Evolutionary conservation across 768 basidiomycete species (phyloP).

Genomic region (Collybia nuda): DNA sequence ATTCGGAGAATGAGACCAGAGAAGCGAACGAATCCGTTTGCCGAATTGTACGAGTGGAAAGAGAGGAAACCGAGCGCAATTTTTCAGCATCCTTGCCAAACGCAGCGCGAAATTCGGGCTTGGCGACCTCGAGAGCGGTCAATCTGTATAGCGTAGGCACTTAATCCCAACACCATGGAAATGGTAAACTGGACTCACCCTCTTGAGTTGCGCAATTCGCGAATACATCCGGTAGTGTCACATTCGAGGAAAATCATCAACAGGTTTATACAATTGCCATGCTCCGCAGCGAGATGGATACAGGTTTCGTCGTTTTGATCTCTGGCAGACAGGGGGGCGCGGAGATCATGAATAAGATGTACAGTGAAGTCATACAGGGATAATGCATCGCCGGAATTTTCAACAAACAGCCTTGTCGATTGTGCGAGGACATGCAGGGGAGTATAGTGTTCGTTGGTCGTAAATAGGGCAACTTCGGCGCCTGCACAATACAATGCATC

Average conservation of each 20-base stretch:
- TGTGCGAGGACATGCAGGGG: slow-evolving; percentile 67
- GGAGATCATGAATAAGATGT: slow-evolving; percentile 70
- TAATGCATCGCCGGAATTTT: slow-evolving; percentile 30
- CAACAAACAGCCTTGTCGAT: slow-evolving; percentile 29
- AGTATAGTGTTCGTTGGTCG: slow-evolving; percentile 59
- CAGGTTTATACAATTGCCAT: slow-evolving; percentile 64
- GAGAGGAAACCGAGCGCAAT: slow-evolving; percentile 49
- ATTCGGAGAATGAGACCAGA: slow-evolving; percentile 45
- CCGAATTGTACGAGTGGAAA: slow-evolving; percentile 57
- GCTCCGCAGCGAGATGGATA: slow-evolving; percentile 78
- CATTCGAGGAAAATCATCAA: slow-evolving; percentile 64
- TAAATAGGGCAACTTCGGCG: slow-evolving; percentile 72
- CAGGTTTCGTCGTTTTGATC: slow-evolving; percentile 75
- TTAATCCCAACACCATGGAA: slow-evolving; percentile 2
- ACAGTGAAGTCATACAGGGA: slow-evolving; percentile 57
- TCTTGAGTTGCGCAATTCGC: slow-evolving; percentile 65
- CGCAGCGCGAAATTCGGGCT: slow-evolving; percentile 61
- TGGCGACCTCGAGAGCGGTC: slow-evolving; percentile 67
- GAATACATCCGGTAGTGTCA: slow-evolving; percentile 54
- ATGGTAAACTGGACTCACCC: slow-evolving; percentile 47
- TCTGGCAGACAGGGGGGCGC: slow-evolving; percentile 63
- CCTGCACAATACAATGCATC: slow-evolving; percentile 77
- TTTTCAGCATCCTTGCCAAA: slow-evolving; percentile 54
- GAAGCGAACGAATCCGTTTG: slow-evolving; percentile 49
- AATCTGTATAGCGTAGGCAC: slow-evolving; percentile 44